phyloP scores from a whole-genome alignment of 2,329 filamentous ascomycete genomes.

The Trichoderma oligosporum region DNA sequence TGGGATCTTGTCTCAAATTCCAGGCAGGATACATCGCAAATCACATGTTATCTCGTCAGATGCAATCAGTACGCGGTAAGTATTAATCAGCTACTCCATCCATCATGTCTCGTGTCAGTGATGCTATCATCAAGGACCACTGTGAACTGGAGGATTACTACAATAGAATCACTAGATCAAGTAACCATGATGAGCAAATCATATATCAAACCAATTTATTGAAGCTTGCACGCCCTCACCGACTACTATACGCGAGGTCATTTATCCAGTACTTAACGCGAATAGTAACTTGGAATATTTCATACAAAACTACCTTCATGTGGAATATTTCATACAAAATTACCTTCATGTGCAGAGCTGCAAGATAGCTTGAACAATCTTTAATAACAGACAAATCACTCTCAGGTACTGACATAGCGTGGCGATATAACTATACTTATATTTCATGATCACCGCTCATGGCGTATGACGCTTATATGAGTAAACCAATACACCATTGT shows the following conservation, averaged over 20 bases:
- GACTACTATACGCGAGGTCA: constrained; percentile 45
- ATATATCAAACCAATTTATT: constrained; percentile 44
- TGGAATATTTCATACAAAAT: no score
- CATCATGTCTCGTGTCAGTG: constrained; percentile 22
- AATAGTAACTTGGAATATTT: no score
- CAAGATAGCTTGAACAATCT: no score
- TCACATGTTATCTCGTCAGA: not conserved
- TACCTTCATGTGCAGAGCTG: no score
- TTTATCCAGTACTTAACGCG: constrained; percentile 55
- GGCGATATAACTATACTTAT: no score
- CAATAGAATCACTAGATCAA: constrained; percentile 37
- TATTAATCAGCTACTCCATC: not conserved
- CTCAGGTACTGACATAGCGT: no score
- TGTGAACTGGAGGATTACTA: constrained; percentile 35
- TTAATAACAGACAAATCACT: no score
- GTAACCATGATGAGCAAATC: constrained; percentile 35
- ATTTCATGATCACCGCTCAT: no score
- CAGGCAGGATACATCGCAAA: not conserved
- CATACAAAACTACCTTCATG: no score
- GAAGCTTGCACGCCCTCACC: constrained; percentile 46
- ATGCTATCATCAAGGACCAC: constrained; percentile 28
- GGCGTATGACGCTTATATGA: no score
- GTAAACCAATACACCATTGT: no score
- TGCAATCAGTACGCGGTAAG: no score
- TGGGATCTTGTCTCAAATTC: not conserved